Percentiles rank a stretch among this genome's conserved stretches.
These are phyloP conservation scores for Harringtonia lauricola DNA, from an alignment of 2,329 filamentous ascomycete genomes.

Conservation along the genomic window DNA sequence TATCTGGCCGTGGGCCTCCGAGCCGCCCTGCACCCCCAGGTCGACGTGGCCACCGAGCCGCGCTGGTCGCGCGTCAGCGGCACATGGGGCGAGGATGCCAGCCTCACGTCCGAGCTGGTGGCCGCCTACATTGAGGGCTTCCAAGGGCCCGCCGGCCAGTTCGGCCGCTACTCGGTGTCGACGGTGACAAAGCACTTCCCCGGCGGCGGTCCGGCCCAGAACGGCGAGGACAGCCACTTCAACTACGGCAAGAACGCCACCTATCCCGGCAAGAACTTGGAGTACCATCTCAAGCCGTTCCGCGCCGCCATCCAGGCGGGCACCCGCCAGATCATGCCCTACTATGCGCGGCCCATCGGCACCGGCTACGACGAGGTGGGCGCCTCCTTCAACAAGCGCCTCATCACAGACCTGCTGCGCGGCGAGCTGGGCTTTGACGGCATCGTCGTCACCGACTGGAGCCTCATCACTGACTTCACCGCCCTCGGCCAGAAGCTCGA, in stretches of 20 bases:
- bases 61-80: constrained; percentile 34
- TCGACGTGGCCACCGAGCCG: constrained; percentile 39
- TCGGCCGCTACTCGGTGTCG: constrained; percentile 31
- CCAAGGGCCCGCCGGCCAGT: constrained; percentile 23
- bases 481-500: constrained; percentile 33
- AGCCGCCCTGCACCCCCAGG: constrained; percentile 35
- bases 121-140: constrained; percentile 36
- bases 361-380: constrained; percentile 34
- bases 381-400: constrained; percentile 38
- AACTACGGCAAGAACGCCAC: constrained; percentile 38
- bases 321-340: constrained; percentile 34
- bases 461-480: constrained; percentile 32
- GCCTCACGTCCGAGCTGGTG: constrained; percentile 24
- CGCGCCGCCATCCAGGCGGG: constrained; percentile 36
- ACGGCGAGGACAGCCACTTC: constrained; percentile 42
- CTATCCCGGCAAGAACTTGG: constrained; percentile 38
- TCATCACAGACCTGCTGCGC: constrained; percentile 37
- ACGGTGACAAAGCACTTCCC: constrained; percentile 44
- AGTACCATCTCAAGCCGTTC: constrained; percentile 39
- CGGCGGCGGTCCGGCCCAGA: constrained; percentile 31
- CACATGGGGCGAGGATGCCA: constrained; percentile 38
- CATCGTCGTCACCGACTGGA: constrained; percentile 42
- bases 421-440: constrained; percentile 36
- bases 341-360: constrained; percentile 24
- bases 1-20: constrained; percentile 30